Base-by-base conservation (phyloP, 2,329 filamentous ascomycete genomes). In the Alternaria consortialis region DNA sequence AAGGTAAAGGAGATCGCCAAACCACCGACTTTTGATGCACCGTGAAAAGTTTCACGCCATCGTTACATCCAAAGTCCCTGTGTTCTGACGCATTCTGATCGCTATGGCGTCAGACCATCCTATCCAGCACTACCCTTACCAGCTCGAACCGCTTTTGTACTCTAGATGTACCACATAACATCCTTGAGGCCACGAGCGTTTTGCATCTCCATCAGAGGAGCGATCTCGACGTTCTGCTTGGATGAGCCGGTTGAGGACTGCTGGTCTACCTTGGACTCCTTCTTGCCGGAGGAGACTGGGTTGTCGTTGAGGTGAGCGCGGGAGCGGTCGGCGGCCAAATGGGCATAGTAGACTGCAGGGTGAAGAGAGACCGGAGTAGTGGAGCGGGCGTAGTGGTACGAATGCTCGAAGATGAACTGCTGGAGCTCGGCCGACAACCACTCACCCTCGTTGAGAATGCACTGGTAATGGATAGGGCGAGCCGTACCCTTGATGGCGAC, bases 311-410 rank as follows among this genome's bases (percentile, higher is more conserved):
- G 89, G 66, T 99, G 95, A 4, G 88, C 84, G 55, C 89, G 88
- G 20, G 92, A 93, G 51, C 95, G 91, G 59, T 88, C 88, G 8
- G 93, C 90, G 34, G 94, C 93, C 65, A 99, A 80, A 79, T 99
- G 95, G 0, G 96, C 93, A 70, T 99, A 99, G 84, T 99, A 99
- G 0, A 98, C 90, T 0, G 95, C 93, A 0, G 95, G 95, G 67
- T 86, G 91, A 0, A 95, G 80, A 0, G 94, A 97, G 0, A 99
- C 94, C 0, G 95, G 93, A 0, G 94, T 98, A 0, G 94, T 98
- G 0, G 94, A 95, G 15, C 95, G 88, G 56, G 91, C 90, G 74
- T 97, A 99, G 57, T 97, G 93, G 79, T 97, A 99, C 44, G 91
- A 97, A 65, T 97, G 93, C 68, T 97, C 91, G 71, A 98, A 98